Evolutionary conservation across 805 yeast genomes (phyloP), one percentile per base, ranked within the genome.

Genomic region (Pichia paraexigua): DNA sequence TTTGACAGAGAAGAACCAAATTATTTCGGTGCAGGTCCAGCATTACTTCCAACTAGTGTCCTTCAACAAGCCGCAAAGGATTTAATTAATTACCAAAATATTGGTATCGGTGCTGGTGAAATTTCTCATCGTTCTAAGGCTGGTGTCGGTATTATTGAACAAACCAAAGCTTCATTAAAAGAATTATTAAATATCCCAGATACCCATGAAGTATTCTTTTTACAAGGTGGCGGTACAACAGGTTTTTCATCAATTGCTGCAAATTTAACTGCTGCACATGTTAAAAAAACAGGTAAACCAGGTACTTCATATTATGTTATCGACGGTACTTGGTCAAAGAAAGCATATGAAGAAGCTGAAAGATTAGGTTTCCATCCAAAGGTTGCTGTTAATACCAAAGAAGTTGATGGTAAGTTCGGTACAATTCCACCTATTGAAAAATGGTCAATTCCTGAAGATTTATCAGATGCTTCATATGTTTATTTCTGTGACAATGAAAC

Each of bases 11-110:
- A 76, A 66, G 83, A 82, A 62, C 89, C 90, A 51, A 73, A 79
- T 63, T 87, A 94, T 66, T 94, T 89, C 63, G 99, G 98, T 52
- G 98, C 99, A n/a, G 99, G 99, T 15, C 99, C 99, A 46, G 99
- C 99, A 1, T 77, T 83, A 48, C 75, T 94, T 43, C 97, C 98
- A 35, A 82, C 92, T 3, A 63, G 69, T 5, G 98, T 92, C 2
- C 76, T 94, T 50, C 84, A 88, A 69, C 84, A 87, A 70, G 96
- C 97, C 6, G 95, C 97, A 2, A 65, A 67, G 32, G 98, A 94
- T 65, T 73, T 94, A 56, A 65, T 94, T 55, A 79, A 82, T 62
- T 94, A 79, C 69, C 72, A 85, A 50, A 75, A 72, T 42, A 71
- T 75, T 35, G 95, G 91, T 27, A 75, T 94, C 52, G 99, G 99